Base-by-base conservation (phyloP, 805 yeast species). In the Metschnikowia corniflorae region DNA sequence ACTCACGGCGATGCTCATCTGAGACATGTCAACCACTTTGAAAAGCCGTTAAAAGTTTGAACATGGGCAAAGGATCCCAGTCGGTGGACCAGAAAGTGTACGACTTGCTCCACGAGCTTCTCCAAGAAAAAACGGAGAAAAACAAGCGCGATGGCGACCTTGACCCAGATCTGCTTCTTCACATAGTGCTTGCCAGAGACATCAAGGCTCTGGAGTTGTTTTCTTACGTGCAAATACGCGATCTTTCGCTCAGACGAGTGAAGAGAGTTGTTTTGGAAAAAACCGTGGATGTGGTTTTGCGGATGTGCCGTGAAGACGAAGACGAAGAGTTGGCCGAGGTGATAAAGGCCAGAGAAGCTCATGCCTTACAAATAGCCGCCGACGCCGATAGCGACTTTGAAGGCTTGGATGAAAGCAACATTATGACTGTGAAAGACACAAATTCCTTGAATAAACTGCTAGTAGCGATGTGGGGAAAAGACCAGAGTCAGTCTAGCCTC, bases 361-460 rank as follows among this genome's bases (percentile, higher is more conserved):
- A 39, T 16, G 31, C 37, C 9, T 34, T 34, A 5, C 50, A 54
- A 16, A 61, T 51, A 12, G 52, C 51, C 5, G 47, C 46, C 1
- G 57, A 49, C 9, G 56, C 54, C 5, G 70, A 61, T 21, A 60
- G 69, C 30, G 78, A 73, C 27, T 58, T 59, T 21, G 71, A 64
- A 17, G 67, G 58, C 7, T 65, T 67, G 14, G 62, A 61, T 22
- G 65, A 58, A 18, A 57, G 54, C 16, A 75, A 75, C 16, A 47
- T 86, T 39, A 78, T 86, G 85, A 77, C 74, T 3, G 86, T 75
- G 5, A 66, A 64, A 32, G 86, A 85, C 39, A 55, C 69, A 3
- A 89, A 89, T 50, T 64, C 73, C 3, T 72, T 87, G 63, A 91
- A 91, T 57, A 86, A 81, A 52, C 76, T 82, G 15, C 82, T 89